phyloP scores from a whole-genome alignment of 805 yeast species.

The Teunomyces atbi region DNA sequence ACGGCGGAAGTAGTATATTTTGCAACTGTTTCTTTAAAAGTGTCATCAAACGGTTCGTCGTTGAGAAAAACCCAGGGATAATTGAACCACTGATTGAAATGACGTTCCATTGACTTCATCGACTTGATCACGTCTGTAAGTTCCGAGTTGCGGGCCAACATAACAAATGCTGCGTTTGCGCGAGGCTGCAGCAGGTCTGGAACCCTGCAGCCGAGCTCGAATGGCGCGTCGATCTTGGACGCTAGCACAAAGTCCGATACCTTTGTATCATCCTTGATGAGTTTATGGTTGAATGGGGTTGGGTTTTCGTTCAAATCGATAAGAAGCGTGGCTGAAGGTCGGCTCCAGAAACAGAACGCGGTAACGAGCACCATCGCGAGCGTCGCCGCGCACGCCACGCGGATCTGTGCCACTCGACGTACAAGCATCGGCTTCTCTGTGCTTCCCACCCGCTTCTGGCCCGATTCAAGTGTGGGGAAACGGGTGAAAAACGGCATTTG shows the following conservation, averaged over 20 bases:
- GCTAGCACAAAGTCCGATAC: slow-evolving; percentile 15
- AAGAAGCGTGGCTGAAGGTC: background rate
- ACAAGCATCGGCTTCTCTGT: background rate
- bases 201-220: slow-evolving; percentile 53
- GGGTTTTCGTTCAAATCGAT: background rate
- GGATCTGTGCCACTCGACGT: background rate
- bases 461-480: background rate
- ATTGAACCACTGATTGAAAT: slow-evolving; percentile 89
- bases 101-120: slow-evolving; percentile 74
- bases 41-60: slow-evolving; percentile 67
- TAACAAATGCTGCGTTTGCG: slow-evolving; percentile 82
- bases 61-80: slow-evolving; percentile 92
- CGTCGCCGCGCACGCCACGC: background rate
- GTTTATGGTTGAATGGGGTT: background rate
- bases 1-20: slow-evolving; percentile 58
- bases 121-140: slow-evolving; percentile 72
- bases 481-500: background rate
- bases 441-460: background rate
- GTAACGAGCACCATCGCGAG: background rate
- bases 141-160: slow-evolving; percentile 80
- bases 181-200: slow-evolving; percentile 42
- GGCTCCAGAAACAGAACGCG: background rate
- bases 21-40: slow-evolving; percentile 55
- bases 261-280: slow-evolving; percentile 1
- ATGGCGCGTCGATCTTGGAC: slow-evolving; percentile 38